A percentile compares a stretch with the other conserved stretches of the same genome.
These are phyloP conservation scores for Vitis riparia DNA, from an alignment of 164 flowering plant genomes.

Conservation along the genomic window DNA sequence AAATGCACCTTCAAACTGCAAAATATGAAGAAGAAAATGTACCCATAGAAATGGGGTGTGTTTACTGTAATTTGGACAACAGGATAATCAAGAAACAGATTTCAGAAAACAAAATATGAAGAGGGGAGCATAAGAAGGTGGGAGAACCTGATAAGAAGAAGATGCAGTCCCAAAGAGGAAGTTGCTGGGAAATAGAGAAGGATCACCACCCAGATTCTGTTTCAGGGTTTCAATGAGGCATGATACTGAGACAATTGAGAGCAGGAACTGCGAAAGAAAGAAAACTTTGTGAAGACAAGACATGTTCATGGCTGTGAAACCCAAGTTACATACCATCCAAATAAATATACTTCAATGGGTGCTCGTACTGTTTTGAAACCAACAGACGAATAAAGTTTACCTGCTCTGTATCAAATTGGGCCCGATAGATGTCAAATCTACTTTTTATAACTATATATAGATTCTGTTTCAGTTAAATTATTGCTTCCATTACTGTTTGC, in stretches of 20 bases:
- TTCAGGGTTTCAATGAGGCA: background rate
- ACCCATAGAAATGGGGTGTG: too few species aligned
- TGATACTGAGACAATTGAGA: slow-evolving; percentile 7
- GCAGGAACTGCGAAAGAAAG: background rate
- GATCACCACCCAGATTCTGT: background rate
- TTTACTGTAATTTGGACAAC: too few species aligned
- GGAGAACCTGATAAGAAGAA: slow-evolving; percentile 51
- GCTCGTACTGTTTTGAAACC: too few species aligned
- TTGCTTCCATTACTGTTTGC: too few species aligned
- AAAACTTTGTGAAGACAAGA: background rate
- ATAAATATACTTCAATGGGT: too few species aligned
- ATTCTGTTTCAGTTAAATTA: too few species aligned
- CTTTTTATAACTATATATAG: too few species aligned
- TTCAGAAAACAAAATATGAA: background rate
- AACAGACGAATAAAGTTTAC: too few species aligned
- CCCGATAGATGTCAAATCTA: too few species aligned
- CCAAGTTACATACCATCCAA: too few species aligned
- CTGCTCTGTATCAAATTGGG: too few species aligned
- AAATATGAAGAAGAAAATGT: background rate
- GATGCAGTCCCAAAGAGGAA: slow-evolving; percentile 64
- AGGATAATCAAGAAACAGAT: background rate
- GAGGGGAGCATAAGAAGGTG: background rate
- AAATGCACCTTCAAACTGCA: slow-evolving; percentile 57
- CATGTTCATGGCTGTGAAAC: too few species aligned
- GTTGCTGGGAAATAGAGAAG: slow-evolving; percentile 25